Evolutionary conservation across 495 filamentous ascomycete genomes (phyloP), one percentile per base, ranked within the genome.

Genomic region (Bombardia bombarda): DNA sequence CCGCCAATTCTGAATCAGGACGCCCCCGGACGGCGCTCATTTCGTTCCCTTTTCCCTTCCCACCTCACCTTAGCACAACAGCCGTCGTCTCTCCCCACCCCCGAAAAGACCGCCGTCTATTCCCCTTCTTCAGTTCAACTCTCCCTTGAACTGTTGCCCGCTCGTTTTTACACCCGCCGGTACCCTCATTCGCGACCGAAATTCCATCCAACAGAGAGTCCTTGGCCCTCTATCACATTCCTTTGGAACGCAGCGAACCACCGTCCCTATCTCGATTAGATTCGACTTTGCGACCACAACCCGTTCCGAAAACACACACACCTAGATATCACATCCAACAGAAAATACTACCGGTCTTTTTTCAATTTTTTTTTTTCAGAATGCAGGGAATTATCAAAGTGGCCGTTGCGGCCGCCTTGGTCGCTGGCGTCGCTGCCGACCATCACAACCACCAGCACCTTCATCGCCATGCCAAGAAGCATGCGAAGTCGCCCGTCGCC

Each of bases 201-300:
- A 34, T 58, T 66, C 61, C 58, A 60, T 58, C 67, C 70, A 73
- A 72, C 63, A 69, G 71, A 75, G 71, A 69, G 67, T 63, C 51
- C 46, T 24, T 45, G 25, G 41, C 69, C 74, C 72, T 76, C 74
- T 70, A 68, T 60, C 68, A 78, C 74, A 72, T 71, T 78, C 74
- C 46, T 78, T 78, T 75, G 70, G 73, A 71, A 71, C 56, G 45
- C 42, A 50, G 36, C 40, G 38, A 58, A 51, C 18, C 41, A 52
- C 41, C 51, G 30, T 14, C 41, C 13, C 37, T 44, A 44, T 25
- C 35, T 37, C 38, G 23, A 25, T 37, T 28, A 26, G 23, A 16
- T n/a, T n/a, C n/a, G n/a, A n/a, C n/a, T n/a, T n/a, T n/a, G n/a
- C n/a, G n/a, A n/a, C n/a, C n/a, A n/a, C n/a, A n/a, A n/a, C n/a